Evolutionary conservation across 306 rosid genomes (phyloP), one percentile per base, ranked within the genome.

Genomic region (Lotus japonicus): DNA sequence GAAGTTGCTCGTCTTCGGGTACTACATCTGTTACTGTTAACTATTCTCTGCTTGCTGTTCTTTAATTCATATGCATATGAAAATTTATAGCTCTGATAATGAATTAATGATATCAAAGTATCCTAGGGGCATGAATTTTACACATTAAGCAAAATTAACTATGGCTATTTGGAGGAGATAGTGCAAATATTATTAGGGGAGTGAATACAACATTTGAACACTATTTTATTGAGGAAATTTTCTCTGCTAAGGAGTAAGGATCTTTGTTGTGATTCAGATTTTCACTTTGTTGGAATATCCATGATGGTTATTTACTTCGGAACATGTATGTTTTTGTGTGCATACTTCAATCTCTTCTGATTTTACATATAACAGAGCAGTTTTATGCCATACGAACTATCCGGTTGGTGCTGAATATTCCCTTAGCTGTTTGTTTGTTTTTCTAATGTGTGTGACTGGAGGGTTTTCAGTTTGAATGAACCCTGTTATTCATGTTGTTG

Each of bases 1-100:
- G 97, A 92, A 85, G 90, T 88, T 79, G 97, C 98, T 84, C 96
- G 94, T 66, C 90, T 92, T 53, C 84, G 91, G 96, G 98, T 92
- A 85, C 74, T 74, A 53, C 65, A 65, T 12, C 7, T n/a, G 7
- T 38, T 68, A 21, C 13, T 44, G 1, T 66, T 67, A 16, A 9
- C 17, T 9, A 21, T 61, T 60, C 26, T 5, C 4, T 21, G 26
- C n/a, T n/a, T 62, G 3, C 38, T 65, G 6, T 64, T 68, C 1
- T 46, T 64, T 61, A 58, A 12, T 11, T 70, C 23, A 42, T 28
- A 11, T 42, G 10, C 26, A 19, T 1, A 21, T 21, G 3, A 21
- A 21, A 21, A 1, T 21, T 21, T 21, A 3, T 58, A 12, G 36
- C 55, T 21, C 9, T 50, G 33, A 15, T 50, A 50, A 50, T 13